Conservation (phyloP, 2,329 filamentous ascomycete species). For the Paracamarosporium sp. region DNA sequence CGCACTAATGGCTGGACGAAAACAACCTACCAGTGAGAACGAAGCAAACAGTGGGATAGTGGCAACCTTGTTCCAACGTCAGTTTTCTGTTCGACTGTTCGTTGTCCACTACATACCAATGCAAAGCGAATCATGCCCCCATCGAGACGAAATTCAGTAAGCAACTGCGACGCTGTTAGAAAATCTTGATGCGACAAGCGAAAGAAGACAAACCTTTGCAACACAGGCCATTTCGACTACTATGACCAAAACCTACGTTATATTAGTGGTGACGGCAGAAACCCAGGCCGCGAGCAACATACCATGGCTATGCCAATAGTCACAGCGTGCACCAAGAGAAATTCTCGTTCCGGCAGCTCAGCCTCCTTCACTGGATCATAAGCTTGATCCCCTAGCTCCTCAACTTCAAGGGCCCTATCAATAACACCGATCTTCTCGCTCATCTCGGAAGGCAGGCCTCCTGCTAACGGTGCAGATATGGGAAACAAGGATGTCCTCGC, state of each 20-base stretch:
- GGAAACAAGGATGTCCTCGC: slow-evolving; percentile 26
- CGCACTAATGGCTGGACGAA: slow-evolving; percentile 2
- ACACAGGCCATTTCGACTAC: slow-evolving; percentile 39
- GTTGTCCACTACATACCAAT: slow-evolving; percentile 32
- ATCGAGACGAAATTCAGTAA: slow-evolving; percentile 50
- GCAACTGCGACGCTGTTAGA: slow-evolving; percentile 37
- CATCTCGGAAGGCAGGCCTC: slow-evolving; percentile 24
- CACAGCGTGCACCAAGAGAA: slow-evolving; percentile 31
- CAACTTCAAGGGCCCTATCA: slow-evolving; percentile 30
- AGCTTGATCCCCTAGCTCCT: slow-evolving; percentile 31
- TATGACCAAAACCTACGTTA: slow-evolving; percentile 27
- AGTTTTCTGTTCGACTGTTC: slow-evolving; percentile 14
- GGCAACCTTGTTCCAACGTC: slow-evolving; percentile 36
- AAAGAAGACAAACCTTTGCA: slow-evolving; percentile 24
- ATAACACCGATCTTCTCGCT: slow-evolving; percentile 34
- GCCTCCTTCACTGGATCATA: slow-evolving; percentile 33
- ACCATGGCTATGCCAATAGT: slow-evolving; percentile 33
- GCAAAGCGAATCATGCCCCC: slow-evolving; percentile 49
- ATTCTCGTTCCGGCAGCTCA: slow-evolving; percentile 27
- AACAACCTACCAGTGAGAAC: slow-evolving; percentile 37
- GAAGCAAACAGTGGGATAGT: slow-evolving; percentile 45
- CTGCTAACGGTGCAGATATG: slow-evolving; percentile 25
- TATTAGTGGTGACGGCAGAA: slow-evolving; percentile 5
- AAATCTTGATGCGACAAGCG: neutral
- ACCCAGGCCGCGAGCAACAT: neutral